A percentile compares a stretch with the other conserved stretches of the same genome.
phyloP scores from a whole-genome alignment of 2,329 filamentous ascomycete genomes.

The Fusarium keratoplasticum region DNA sequence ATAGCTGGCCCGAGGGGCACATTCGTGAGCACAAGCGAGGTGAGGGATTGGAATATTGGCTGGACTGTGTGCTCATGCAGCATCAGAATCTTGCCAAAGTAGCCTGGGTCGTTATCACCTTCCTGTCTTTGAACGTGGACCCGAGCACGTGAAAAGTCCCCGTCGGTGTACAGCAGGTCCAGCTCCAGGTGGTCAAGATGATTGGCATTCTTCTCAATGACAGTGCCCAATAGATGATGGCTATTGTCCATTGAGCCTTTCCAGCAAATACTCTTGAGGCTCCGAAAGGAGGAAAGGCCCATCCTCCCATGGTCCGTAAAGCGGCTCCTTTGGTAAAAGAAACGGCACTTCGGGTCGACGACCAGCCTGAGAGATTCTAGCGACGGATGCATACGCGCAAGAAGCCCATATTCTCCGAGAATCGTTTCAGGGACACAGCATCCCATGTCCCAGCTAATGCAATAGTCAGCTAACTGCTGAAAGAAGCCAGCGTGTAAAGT shows the following conservation, averaged over 20 bases:
- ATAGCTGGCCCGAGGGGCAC: not conserved
- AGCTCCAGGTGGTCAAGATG: not conserved
- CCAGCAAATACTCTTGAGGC: not conserved
- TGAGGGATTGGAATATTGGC: not conserved
- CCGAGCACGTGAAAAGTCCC: too few species aligned
- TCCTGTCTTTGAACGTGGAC: too few species aligned
- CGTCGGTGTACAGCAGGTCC: not conserved
- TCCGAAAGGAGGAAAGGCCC: not conserved
- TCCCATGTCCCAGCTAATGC: not conserved
- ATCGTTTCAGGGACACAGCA: not conserved
- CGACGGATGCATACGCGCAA: fast-evolving
- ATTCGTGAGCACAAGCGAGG: not conserved
- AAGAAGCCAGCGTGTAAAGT: not conserved
- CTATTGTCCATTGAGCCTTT: fast-evolving
- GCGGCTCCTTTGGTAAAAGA: not conserved
- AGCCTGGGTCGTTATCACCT: not conserved
- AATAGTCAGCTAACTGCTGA: not conserved
- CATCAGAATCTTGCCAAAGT: not conserved
- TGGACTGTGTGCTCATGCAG: fast-evolving
- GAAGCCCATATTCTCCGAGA: not conserved
- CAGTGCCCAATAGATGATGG: not conserved
- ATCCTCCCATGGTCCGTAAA: not conserved
- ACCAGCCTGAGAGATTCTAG: not conserved
- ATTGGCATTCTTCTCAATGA: not conserved
- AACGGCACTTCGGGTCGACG: not conserved